Base-by-base conservation (phyloP, 352 stramenopile genomes). In the Phytopythium delawarense region DNA sequence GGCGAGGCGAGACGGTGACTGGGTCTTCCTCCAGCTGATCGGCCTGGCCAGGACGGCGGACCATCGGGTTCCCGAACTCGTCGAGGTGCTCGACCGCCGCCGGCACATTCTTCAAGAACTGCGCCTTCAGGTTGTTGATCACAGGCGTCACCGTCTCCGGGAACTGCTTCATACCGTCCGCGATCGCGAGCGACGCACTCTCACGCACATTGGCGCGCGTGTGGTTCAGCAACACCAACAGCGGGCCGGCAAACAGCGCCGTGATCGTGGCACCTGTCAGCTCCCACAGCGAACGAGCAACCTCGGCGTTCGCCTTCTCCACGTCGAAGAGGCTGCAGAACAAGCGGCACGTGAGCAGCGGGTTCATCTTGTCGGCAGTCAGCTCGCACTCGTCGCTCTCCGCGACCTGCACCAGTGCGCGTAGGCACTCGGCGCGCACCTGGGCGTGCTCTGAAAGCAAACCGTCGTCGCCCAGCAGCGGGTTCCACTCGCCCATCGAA, bases 151-250 rank as follows among this genome's bases (percentile, higher is more conserved):
- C 78, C 21, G 79, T 82, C 65, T 93, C 76, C 0, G 84, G 84
- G 74, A 91, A 94, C 60, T 88, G 82, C 46, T 75, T 76, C 81
- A 96, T 88, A 42, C 84, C 89, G 32, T 88, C 74, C 4, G 88
- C 88, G 61, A 97, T 76, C 21, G 87, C 87, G 20, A 88, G 73
- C 39, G 82, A 81, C 12, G 88, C 88, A 8, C 79, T 89, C 61
- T 90, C 81, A 37, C 89, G 88, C 6, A 96, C 87, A 53, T 90
- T 90, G 28, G 59, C 69, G 51, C 88, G 74, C 15, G 67, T 54
- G 70, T 97, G 89, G 59, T 87, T 85, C 7, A 97, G 66, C 53
- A 97, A 61, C 40, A 76, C 69, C 15, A 94, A 73, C 46, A 96
- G 55, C 6, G 78, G 74, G 1, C 74, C 84, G 0, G 82, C 83